Base-by-base conservation (phyloP, 371 early-diverging fungal genomes). In the Zopfochytrium polystomum region DNA sequence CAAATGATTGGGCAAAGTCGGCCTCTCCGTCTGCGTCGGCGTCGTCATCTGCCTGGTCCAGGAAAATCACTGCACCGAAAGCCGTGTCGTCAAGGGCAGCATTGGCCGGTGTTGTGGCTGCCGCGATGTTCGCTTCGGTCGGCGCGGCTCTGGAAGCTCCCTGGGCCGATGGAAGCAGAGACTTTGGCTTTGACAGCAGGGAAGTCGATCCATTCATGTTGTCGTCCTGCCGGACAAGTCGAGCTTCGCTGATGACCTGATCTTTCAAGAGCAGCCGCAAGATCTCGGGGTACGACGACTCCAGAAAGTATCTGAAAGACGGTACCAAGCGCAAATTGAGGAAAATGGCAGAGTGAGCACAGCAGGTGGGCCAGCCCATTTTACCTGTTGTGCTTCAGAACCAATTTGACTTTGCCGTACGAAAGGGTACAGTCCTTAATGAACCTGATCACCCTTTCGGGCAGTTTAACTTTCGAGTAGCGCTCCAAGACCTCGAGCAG, bases 341-440 rank as follows among this genome's bases (percentile, higher is more conserved):
- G 22, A 47, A 18, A 31, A 2, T 27, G 30, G 13, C 52, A 22
- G 6, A 27, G 9, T 1, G n/a, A n/a, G n/a, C n/a, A n/a, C n/a
- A n/a, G n/a, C 31, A 51, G 32, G 27, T 29, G 52, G 11, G 11
- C 22, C 3, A 30, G 31, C 7, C 13, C 1, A 26, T 31, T 32
- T 71, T 90, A 95, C 35, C 90, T 84, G 74, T 92, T 95, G 69
- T 96, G 89, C 69, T 95, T 92, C 62, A 99, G 76, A 1, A 99
- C 93, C 25, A 99, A 82, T 72, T 99, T 99, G 43, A 98, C 92
- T 77, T 99, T 99, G 43, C 99, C 99, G 55, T 96, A 99, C 0
- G 95, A 93, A 18, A 88, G 66, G 7, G 99, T 99, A 71, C 90
- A 95, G 56, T 90, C 85, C 3, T 87, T 81, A 62, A 99, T 97